Conservation (phyloP, 768 basidiomycete genomes). For the Tulasnella sp. region DNA sequence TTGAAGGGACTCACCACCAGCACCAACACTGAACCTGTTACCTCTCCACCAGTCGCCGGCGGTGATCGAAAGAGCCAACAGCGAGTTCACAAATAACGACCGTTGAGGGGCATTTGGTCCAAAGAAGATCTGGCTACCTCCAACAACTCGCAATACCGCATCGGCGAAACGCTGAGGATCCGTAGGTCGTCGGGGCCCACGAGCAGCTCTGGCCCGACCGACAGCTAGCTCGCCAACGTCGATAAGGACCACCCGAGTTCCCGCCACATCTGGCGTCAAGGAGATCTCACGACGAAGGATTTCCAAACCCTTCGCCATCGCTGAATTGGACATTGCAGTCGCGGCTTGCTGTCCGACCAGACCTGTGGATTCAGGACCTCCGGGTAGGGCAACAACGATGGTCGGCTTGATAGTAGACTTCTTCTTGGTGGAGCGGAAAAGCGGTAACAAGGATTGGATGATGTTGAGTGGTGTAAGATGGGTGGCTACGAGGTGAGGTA, state of each 20-base stretch:
- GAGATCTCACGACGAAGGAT: slow-evolving; percentile 67
- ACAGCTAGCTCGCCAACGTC: slow-evolving; percentile 50
- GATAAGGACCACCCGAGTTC: slow-evolving; percentile 59
- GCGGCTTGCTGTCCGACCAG: slow-evolving; percentile 66
- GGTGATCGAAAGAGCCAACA: slow-evolving; percentile 39
- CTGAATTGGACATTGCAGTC: slow-evolving; percentile 63
- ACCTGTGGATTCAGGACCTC: slow-evolving; percentile 56
- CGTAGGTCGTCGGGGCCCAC: slow-evolving; percentile 40
- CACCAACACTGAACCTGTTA: slow-evolving; percentile 63
- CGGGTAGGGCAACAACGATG: slow-evolving; percentile 10
- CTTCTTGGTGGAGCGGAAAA: slow-evolving; percentile 56
- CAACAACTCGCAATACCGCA: slow-evolving; percentile 51
- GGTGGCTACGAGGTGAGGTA: slow-evolving; percentile 63
- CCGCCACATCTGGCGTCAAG: slow-evolving; percentile 47
- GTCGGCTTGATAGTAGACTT: slow-evolving; percentile 52
- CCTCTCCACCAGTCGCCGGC: slow-evolving; percentile 53
- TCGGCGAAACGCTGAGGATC: slow-evolving; percentile 52
- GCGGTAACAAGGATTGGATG: slow-evolving; percentile 66
- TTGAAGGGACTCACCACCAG: slow-evolving; percentile 58
- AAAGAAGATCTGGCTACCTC: slow-evolving; percentile 38
- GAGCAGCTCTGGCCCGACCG: neutral
- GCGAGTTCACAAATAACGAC: slow-evolving; percentile 20
- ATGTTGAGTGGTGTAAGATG: slow-evolving; percentile 71
- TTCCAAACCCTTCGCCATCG: slow-evolving; percentile 61
- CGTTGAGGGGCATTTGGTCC: slow-evolving; percentile 1